A percentile compares a stretch with the other conserved stretches of the same genome.
phyloP scores from a whole-genome alignment of 164 flowering plant genomes.

The Umbilicus rupestris region DNA sequence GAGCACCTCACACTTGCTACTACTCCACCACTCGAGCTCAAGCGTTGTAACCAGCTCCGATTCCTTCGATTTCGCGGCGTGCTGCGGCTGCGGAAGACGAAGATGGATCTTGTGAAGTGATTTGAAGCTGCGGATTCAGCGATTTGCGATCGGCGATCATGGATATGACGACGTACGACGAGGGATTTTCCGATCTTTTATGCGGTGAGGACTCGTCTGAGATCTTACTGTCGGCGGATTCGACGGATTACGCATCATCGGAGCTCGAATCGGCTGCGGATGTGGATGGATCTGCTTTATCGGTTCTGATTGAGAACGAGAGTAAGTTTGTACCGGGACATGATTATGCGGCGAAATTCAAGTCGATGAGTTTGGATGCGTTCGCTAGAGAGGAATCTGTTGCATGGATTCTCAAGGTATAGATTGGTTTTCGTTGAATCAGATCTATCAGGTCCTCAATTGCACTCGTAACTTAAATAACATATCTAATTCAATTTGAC shows the following conservation, averaged over 20 bases:
- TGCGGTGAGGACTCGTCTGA: slow-evolving; percentile 60
- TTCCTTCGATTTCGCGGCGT: too few species aligned
- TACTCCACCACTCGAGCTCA: neutral
- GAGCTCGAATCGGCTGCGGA: slow-evolving; percentile 30
- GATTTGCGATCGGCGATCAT: slow-evolving; percentile 21
- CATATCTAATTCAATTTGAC: neutral
- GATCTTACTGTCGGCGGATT: slow-evolving; percentile 28
- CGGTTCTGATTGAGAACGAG: slow-evolving; percentile 56
- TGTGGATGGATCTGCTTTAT: slow-evolving; percentile 44
- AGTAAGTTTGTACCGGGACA: slow-evolving; percentile 42
- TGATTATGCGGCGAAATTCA: slow-evolving; percentile 41
- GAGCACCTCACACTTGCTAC: neutral
- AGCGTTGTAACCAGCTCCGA: neutral
- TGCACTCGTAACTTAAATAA: neutral
- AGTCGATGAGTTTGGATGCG: slow-evolving; percentile 48
- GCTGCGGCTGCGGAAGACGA: neutral
- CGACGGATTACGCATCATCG: slow-evolving; percentile 31
- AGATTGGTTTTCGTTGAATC: neutral
- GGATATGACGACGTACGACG: slow-evolving; percentile 34
- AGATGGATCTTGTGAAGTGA: slow-evolving; percentile 2
- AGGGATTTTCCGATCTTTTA: slow-evolving; percentile 50
- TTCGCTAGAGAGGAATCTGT: slow-evolving; percentile 61
- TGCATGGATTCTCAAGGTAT: slow-evolving; percentile 93
- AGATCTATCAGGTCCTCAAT: neutral
- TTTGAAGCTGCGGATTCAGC: slow-evolving; percentile 16